Percentiles rank a stretch among this genome's conserved stretches.
Evolutionary conservation across 2,329 filamentous ascomycete genomes (phyloP).

Genomic region (Cladosporium austrohemisphaericum): DNA sequence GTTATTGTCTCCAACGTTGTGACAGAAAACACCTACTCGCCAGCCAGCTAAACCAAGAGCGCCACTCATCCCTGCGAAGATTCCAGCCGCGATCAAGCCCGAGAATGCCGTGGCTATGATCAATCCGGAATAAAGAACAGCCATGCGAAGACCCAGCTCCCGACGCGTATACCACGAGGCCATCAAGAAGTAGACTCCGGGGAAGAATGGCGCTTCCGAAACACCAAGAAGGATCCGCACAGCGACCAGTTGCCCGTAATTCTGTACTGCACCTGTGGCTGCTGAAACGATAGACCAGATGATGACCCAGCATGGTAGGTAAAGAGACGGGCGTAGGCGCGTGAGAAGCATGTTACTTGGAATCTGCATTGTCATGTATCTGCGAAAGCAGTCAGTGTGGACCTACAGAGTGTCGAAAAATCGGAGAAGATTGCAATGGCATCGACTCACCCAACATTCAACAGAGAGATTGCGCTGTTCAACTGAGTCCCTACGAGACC

Average conservation of each 20-base stretch:
- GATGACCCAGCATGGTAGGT: slow-evolving; percentile 33
- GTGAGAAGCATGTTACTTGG: slow-evolving; percentile 46
- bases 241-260: slow-evolving; percentile 26
- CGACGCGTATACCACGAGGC: slow-evolving; percentile 41
- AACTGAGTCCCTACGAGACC: too few species aligned
- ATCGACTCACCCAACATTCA: too few species aligned
- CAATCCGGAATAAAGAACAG: slow-evolving; percentile 1
- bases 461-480: too few species aligned
- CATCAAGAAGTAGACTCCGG: slow-evolving; percentile 19
- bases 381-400: too few species aligned
- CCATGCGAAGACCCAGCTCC: slow-evolving; percentile 2
- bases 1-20: too few species aligned
- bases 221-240: slow-evolving; percentile 23
- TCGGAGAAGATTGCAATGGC: too few species aligned
- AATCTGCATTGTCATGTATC: slow-evolving; percentile 41
- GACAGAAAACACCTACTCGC: neutral
- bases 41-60: too few species aligned
- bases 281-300: slow-evolving; percentile 32
- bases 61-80: slow-evolving; percentile 7
- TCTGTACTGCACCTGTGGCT: slow-evolving; percentile 23
- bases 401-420: too few species aligned
- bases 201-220: slow-evolving; percentile 15
- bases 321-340: slow-evolving; percentile 40
- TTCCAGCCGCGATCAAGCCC: slow-evolving; percentile 9
- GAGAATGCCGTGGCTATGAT: slow-evolving; percentile 7